Evolutionary conservation across 345 rosid species (phyloP).

Genomic region (Eucalyptus sp.): DNA sequence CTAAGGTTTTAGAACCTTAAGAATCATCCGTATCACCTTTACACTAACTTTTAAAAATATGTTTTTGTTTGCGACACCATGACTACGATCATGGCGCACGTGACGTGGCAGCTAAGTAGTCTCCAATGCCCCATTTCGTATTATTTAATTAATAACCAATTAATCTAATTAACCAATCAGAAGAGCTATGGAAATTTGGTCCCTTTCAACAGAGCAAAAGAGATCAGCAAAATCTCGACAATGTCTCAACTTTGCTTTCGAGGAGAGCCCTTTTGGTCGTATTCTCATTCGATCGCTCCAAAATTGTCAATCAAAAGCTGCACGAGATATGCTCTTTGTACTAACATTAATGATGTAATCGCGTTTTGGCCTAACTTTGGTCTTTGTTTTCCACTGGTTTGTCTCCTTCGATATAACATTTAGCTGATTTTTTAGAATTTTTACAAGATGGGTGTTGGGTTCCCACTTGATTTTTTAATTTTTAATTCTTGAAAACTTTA

Average conservation of each 20-base stretch:
- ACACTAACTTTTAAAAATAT: not conserved
- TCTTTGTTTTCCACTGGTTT: not conserved
- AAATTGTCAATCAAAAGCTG: not conserved
- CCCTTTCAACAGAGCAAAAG: not conserved
- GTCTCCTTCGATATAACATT: not conserved
- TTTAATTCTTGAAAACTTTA: not conserved
- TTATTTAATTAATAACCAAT: not conserved
- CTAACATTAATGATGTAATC: not conserved
- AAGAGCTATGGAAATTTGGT: not conserved
- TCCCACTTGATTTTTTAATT: not conserved
- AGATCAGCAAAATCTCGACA: not conserved
- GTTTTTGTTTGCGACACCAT: not conserved
- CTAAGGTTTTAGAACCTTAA: not conserved
- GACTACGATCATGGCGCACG: not conserved
- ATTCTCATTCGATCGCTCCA: not conserved
- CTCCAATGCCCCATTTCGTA: not conserved
- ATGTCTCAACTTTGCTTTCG: not conserved
- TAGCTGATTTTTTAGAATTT: not conserved
- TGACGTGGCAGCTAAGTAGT: not conserved
- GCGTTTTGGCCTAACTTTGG: not conserved
- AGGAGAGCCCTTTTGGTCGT: not conserved
- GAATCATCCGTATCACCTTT: not conserved
- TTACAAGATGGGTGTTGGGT: not conserved
- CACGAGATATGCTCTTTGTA: not conserved
- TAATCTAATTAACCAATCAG: not conserved